phyloP scores from a whole-genome alignment of 805 yeast species.

The Candida palmyrensis region DNA sequence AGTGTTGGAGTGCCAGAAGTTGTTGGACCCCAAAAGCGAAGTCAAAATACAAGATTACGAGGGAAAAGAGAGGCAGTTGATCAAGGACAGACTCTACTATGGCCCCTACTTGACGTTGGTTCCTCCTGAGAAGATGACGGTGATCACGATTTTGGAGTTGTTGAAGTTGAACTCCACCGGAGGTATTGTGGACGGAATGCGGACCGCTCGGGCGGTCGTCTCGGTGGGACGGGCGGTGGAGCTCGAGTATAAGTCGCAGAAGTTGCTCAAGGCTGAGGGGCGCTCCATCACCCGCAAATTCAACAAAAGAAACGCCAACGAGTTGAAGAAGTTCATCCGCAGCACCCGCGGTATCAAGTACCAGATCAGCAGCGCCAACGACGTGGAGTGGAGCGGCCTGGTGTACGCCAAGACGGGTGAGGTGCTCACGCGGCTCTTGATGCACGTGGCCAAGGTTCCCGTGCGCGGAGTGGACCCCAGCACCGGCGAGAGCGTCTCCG shows the following conservation, averaged over 20 bases:
- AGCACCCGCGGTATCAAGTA: conserved; percentile 11
- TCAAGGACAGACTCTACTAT: conserved; percentile 47
- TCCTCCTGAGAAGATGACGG: conserved; percentile 75
- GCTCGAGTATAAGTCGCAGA: conserved; percentile 72
- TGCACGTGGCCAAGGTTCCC: conserved; percentile 77
- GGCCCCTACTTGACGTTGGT: conserved; percentile 77
- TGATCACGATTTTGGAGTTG: conserved; percentile 78
- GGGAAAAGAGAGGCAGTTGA: conserved; percentile 16
- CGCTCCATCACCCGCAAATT: conserved; percentile 37
- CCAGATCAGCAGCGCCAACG: conserved; percentile 7
- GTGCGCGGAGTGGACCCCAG: conserved; percentile 80
- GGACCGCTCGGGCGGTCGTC: conserved; percentile 76
- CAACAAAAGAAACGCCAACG: conserved; percentile 38
- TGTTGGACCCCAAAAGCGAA: conserved; percentile 22
- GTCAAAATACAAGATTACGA: conserved; percentile 2
- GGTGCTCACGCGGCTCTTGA: conserved; percentile 62
- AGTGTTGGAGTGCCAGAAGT: conserved; percentile 46
- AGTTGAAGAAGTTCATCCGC: conserved; percentile 41
- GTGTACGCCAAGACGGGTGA: conserved; percentile 71
- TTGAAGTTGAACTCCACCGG: conserved; percentile 70
- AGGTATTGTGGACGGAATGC: conserved; percentile 74
- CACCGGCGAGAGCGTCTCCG: conserved; percentile 60
- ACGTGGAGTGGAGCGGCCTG: conserved; percentile 19
- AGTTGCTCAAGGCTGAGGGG: conserved; percentile 52
- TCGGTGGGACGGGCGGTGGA: conserved; percentile 83